Evolutionary conservation across 192 early-diverging fungal species (phyloP).

Genomic region (Chytriomyces confervae): DNA sequence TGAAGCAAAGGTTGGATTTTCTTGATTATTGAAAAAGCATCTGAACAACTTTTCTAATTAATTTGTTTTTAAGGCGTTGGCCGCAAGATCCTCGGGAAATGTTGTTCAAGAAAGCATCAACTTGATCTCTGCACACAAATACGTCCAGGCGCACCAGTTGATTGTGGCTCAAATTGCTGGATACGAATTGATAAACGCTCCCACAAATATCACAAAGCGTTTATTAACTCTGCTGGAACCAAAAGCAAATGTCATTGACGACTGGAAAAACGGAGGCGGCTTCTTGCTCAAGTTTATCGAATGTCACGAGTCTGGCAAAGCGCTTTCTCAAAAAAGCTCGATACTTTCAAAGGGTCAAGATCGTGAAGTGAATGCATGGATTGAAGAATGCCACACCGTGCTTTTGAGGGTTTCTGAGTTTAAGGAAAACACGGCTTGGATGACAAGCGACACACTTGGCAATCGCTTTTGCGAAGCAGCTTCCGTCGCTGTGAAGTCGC

Average conservation of each 20-base stretch:
- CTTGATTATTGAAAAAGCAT: slow-evolving; percentile 17
- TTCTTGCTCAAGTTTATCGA: slow-evolving; percentile 40
- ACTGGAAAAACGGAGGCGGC: slow-evolving; percentile 45
- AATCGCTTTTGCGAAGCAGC: neutral
- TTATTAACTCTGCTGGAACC: slow-evolving; percentile 10
- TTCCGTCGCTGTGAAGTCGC: neutral
- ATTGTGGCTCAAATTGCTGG: slow-evolving; percentile 40
- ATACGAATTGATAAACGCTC: slow-evolving; percentile 42
- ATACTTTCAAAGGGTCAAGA: neutral
- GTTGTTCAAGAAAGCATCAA: slow-evolving; percentile 43
- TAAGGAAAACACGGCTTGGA: neutral
- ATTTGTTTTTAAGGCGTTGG: slow-evolving; percentile 37
- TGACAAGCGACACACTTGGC: neutral
- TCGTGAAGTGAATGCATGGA: too few relatives aligned
- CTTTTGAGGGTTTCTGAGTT: neutral
- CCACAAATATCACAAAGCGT: neutral
- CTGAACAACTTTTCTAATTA: too few relatives aligned
- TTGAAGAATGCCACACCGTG: too few relatives aligned
- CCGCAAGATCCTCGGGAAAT: slow-evolving; percentile 47
- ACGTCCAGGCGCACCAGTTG: slow-evolving; percentile 40
- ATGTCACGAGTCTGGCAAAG: neutral
- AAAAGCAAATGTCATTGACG: slow-evolving; percentile 30
- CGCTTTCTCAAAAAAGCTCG: neutral
- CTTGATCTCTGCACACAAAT: slow-evolving; percentile 52
- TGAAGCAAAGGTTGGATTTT: slow-evolving; percentile 59